Evolutionary conservation across 306 rosid genomes (phyloP), one percentile per base, ranked within the genome.

Genomic region (Delonix regia): DNA sequence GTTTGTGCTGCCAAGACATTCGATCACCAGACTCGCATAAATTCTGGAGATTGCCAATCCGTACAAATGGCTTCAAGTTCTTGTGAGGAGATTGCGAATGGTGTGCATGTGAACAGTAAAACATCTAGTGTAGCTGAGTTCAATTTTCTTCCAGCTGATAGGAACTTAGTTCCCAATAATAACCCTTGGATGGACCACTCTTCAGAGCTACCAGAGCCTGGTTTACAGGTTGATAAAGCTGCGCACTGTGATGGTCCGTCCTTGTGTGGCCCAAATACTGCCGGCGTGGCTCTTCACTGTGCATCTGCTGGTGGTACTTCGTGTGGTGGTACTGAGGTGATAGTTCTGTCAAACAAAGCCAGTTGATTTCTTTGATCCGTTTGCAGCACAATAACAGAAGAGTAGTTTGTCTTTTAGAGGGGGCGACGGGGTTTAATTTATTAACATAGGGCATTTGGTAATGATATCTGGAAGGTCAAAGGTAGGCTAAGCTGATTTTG

Each of bases 261-360:
- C 38, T 33, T 39, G 52, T 76, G 86, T 76, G 80, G 73, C 76
- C 75, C 83, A n/a, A 83, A 76, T 56, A 53, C 72, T 75, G 73
- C 82, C 39, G 84, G 69, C 24, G 80, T 69, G 78, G 81, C 83
- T 79, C 78, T 87, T 86, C 85, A 77, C 76, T 84, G 85, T 25
- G 78, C 87, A 47, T 75, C 91, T 74, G 67, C 81, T 52, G 87
- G 86, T 48, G 80, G 55, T 56, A 45, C 80, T 60, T 84, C 88
- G 18, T 47, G 86, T 51, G 77, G 87, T 64, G 72, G 79, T 71
- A 39, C 89, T 22, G 90, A 80, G 79, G 89, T 76, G 75, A 74
- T 81, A 38, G 82, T 83, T 83, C 69, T 81, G 59, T 85, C 91
- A 66, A 87, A 87, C 80, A 83, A 77, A 88, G 90, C 86, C 76